Conservation (phyloP, 257 asterid species). For the Fraxinus anomala region DNA sequence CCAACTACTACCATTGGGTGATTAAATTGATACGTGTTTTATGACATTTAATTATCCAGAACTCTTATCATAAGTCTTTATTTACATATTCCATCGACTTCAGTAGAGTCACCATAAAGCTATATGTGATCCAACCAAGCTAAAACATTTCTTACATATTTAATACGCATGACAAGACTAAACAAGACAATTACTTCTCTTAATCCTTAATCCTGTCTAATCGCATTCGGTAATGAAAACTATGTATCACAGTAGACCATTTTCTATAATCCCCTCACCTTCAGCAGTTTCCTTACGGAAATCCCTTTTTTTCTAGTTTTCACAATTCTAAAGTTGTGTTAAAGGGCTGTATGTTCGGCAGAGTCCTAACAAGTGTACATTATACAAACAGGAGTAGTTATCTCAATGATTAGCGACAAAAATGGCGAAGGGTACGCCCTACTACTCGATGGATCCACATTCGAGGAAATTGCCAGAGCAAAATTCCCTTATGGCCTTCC, state of each 20-base stretch:
- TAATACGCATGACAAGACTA: neutral
- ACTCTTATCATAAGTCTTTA: no score
- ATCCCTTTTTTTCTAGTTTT: neutral
- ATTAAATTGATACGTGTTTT: no score
- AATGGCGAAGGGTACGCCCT: slow-evolving; percentile 89
- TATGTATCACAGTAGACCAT: neutral
- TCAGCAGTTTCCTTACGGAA: neutral
- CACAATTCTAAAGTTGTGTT: neutral
- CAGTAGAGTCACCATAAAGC: no score
- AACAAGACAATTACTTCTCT: neutral
- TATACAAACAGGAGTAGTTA: slow-evolving; percentile 68
- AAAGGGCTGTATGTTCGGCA: neutral
- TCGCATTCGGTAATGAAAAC: no score
- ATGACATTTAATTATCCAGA: no score
- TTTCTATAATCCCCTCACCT: neutral
- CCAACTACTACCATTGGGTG: no score
- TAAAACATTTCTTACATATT: neutral
- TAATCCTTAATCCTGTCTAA: neutral
- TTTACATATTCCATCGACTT: no score
- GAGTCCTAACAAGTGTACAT: neutral
- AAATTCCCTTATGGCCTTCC: slow-evolving; percentile 96
- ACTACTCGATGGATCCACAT: slow-evolving; percentile 76
- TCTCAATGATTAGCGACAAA: slow-evolving; percentile 75
- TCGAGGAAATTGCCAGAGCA: slow-evolving; percentile 90
- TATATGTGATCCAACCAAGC: neutral